These are phyloP conservation scores for Nakazawaea holstii DNA, from an alignment of 805 yeast species.

Conservation along the genomic window DNA sequence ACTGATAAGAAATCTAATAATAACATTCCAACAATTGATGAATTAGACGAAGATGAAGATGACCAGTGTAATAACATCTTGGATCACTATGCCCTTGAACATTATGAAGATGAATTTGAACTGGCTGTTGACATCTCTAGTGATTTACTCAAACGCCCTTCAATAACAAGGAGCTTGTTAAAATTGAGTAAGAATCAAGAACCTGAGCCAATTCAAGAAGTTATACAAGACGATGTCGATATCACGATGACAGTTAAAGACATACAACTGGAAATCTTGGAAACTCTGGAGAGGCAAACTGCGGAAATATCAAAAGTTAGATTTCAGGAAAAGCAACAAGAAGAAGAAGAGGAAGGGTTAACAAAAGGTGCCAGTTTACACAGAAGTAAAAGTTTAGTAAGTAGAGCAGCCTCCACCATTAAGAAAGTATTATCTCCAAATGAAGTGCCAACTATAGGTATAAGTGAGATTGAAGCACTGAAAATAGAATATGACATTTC, in stretches of 20 bases:
- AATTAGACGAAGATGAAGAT: neutral
- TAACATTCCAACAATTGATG: neutral
- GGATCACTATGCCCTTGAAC: neutral
- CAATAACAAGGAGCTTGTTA: neutral
- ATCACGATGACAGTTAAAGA: no score
- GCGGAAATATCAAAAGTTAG: neutral
- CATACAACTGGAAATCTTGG: no score
- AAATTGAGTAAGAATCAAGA: neutral
- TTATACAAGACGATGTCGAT: neutral
- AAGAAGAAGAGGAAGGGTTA: neutral
- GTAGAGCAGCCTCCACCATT: neutral
- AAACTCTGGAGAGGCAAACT: no score
- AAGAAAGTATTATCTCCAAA: neutral
- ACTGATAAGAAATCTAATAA: neutral
- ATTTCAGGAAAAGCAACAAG: neutral
- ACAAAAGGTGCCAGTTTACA: neutral
- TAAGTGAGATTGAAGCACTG: constrained; percentile 4
- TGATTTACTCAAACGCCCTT: neutral
- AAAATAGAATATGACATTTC: neutral
- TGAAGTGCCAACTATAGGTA: constrained; percentile 3
- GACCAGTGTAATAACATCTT: neutral
- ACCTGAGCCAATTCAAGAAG: neutral
- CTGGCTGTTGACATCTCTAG: neutral
- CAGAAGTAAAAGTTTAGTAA: neutral
- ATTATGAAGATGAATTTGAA: neutral